These are phyloP conservation scores for Trametes sanguinea DNA, from an alignment of 768 basidiomycete genomes.

Conservation along the genomic window DNA sequence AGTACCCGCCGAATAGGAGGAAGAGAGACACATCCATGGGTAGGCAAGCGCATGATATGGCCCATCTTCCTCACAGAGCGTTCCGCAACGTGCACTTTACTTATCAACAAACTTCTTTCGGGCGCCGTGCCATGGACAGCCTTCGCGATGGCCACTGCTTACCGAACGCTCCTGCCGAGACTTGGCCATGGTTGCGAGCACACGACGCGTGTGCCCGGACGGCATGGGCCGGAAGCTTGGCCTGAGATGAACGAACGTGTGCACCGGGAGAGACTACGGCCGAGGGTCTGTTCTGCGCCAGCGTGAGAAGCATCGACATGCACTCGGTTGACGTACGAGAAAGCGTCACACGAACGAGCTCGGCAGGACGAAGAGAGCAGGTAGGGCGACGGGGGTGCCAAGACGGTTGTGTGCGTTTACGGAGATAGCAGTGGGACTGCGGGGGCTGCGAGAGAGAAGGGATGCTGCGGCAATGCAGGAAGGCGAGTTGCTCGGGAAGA, in stretches of 20 bases:
- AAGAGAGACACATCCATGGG: no score
- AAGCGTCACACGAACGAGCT: background rate
- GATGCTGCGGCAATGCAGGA: background rate
- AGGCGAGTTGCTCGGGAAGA: background rate
- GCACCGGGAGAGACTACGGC: background rate
- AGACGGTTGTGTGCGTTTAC: background rate
- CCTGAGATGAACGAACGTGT: background rate
- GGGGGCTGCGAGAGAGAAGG: background rate
- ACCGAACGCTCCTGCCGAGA: no score
- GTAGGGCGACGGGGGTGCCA: background rate
- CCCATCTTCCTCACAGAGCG: no score
- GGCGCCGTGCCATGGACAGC: no score
- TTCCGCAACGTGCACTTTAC: no score
- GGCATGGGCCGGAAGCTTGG: background rate
- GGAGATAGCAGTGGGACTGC: background rate
- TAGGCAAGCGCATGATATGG: no score
- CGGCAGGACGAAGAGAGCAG: background rate
- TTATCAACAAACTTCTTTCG: no score
- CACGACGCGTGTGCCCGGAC: no score
- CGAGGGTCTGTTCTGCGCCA: background rate
- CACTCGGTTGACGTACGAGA: background rate
- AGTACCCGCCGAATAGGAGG: no score
- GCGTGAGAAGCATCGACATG: background rate
- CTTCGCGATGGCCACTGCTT: no score
- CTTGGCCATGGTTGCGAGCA: no score